Percentiles rank a stretch among this genome's conserved stretches.
phyloP scores from a whole-genome alignment of 208 protist genomes.

The Trypanosoma melophagium region DNA sequence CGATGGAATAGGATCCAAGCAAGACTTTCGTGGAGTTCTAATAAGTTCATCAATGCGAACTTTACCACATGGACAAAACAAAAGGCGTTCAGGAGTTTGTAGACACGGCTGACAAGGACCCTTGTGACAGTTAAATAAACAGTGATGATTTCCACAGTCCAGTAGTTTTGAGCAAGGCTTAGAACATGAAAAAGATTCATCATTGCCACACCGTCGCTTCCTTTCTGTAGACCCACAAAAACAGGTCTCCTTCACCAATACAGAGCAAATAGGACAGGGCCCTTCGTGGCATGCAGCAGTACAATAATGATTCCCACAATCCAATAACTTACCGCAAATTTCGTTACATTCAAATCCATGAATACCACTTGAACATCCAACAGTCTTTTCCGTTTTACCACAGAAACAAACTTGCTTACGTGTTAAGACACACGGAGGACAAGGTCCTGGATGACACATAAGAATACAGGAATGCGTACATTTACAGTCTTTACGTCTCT shows the following conservation, averaged over 20 bases:
- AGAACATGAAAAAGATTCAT: constrained; percentile 45
- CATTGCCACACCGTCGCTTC: constrained; percentile 42
- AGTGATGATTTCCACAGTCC: constrained; percentile 86
- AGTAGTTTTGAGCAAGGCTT: constrained; percentile 49
- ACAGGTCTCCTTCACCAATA: constrained; percentile 62
- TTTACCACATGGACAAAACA: constrained; percentile 61
- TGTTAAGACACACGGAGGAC: constrained; percentile 60
- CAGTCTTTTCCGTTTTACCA: constrained; percentile 59
- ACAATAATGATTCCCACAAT: constrained; percentile 86
- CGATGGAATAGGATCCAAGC: constrained; percentile 81
- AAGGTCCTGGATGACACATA: constrained; percentile 83
- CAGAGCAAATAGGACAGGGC: constrained; percentile 77
- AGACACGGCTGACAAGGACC: constrained; percentile 69
- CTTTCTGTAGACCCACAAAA: constrained; percentile 80
- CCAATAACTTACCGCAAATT: constrained; percentile 64
- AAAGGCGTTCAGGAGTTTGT: constrained; percentile 49
- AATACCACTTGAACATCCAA: constrained; percentile 71
- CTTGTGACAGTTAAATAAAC: constrained; percentile 69
- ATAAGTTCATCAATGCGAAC: constrained; percentile 40
- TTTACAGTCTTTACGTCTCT: constrained; percentile 41
- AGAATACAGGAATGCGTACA: constrained; percentile 77
- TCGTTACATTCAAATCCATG: constrained; percentile 75
- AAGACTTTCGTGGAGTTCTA: constrained; percentile 42
- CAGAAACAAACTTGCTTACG: constrained; percentile 81
- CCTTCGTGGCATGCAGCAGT: constrained; percentile 83